A percentile compares a stretch with the other conserved stretches of the same genome.
These are phyloP conservation scores for Paraphaeosphaeria minitans DNA, from an alignment of 2,329 filamentous ascomycete genomes.

Conservation along the genomic window DNA sequence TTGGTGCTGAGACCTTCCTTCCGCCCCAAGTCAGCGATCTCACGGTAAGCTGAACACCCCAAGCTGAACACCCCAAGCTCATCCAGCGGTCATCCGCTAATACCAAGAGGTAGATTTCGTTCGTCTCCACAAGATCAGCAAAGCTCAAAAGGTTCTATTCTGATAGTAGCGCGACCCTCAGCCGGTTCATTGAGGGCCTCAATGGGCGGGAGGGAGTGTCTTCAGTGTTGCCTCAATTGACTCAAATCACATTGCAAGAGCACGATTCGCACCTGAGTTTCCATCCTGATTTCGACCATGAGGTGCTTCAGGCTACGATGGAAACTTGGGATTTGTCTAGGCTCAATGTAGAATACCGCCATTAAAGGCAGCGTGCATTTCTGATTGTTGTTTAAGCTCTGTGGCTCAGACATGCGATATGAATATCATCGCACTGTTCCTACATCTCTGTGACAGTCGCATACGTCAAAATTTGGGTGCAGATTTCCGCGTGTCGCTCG, in stretches of 20 bases:
- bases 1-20: background rate
- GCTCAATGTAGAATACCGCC: background rate
- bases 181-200: background rate
- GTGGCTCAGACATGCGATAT: too few species aligned
- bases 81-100: background rate
- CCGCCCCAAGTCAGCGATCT: constrained; percentile 1
- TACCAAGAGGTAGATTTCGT: background rate
- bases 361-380: background rate
- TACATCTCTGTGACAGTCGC: too few species aligned
- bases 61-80: background rate
- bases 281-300: background rate
- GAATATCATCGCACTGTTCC: too few species aligned
- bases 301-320: background rate
- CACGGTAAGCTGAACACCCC: background rate
- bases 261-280: background rate
- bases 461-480: too few species aligned
- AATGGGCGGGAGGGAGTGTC: background rate
- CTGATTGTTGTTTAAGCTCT: background rate
- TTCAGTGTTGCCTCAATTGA: background rate
- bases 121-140: background rate
- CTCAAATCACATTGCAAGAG: background rate
- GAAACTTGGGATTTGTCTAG: background rate
- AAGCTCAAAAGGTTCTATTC: background rate
- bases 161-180: background rate
- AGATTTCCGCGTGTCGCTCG: too few species aligned